Evolutionary conservation across 305 asterid genomes (phyloP), one percentile per base, ranked within the genome.

Genomic region (Ilex paraguariensis): DNA sequence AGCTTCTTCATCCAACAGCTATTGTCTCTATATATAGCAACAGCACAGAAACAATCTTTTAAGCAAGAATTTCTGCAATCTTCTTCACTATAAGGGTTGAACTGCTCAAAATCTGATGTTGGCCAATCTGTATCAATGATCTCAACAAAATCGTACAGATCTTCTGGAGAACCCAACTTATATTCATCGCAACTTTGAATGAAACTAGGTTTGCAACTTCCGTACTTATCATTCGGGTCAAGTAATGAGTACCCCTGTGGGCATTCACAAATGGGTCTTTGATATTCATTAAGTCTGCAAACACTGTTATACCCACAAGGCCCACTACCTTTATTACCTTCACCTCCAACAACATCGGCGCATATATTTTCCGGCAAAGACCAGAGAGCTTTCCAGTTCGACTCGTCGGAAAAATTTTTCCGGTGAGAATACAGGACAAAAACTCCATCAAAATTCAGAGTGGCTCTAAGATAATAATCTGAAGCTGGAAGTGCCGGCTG

Each of bases 221-320:
- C 55, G 2, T 5, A 21, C 32, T 0, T 1, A 32, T 73, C 44
- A 3, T 66, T 59, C 36, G 76, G 64, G 64, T 77, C 69, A 53
- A 63, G n/a, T 3, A 6, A 48, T 51, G 75, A 73, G 58, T 70
- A 69, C 3, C 68, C 70, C 11, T 59, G 64, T 0, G 72, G 76
- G 57, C 78, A 77, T 6, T 12, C 12, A 40, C 79, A 77, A 12
- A 46, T 42, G 12, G 79, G 77, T 67, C 13, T 60, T 15, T 69
- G 70, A 61, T 63, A 56, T 45, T 63, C 45, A 36, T 66, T 63
- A 61, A 64, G 28, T 21, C 2, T 69, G 57, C 81, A 76, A 32
- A 61, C 68, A 70, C 75, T 72, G 45, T 76, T 72, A 54, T 52
- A 76, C 17, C 81, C 77, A 76, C 81, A 76, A 15, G 81, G 69